A percentile compares a stretch with the other conserved stretches of the same genome.
Conservation (phyloP, 2,329 filamentous ascomycete species). For the Colletotrichum tabaci region DNA sequence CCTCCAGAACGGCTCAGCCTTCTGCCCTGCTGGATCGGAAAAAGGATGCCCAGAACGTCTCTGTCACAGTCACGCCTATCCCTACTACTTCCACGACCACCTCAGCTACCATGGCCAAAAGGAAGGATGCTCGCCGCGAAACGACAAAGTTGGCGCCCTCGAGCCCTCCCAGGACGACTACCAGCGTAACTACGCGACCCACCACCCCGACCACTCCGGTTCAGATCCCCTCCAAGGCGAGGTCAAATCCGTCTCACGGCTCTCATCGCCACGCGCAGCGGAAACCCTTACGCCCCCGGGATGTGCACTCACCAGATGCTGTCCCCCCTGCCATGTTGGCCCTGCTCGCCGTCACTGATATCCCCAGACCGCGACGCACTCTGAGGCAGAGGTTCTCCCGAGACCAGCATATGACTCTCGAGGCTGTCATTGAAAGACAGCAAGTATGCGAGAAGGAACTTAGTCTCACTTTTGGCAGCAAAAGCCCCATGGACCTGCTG, state of each 20-base stretch:
- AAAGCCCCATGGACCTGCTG: slow-evolving; percentile 71
- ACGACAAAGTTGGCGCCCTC: slow-evolving; percentile 42
- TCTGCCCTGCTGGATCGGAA: slow-evolving; percentile 41
- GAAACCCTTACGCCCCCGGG: slow-evolving; percentile 53
- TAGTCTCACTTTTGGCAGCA: slow-evolving; percentile 67
- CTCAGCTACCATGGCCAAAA: slow-evolving; percentile 43
- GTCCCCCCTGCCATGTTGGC: slow-evolving; percentile 73
- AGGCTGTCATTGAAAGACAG: slow-evolving; percentile 68
- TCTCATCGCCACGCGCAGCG: slow-evolving; percentile 57
- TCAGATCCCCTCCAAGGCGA: slow-evolving; percentile 66
- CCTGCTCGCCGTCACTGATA: slow-evolving; percentile 73
- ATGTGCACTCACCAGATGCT: slow-evolving; percentile 66
- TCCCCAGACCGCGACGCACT: slow-evolving; percentile 64
- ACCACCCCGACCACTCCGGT: slow-evolving; percentile 64
- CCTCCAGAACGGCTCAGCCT: slow-evolving; percentile 39
- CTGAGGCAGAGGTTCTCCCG: slow-evolving; percentile 46
- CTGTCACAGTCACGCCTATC: slow-evolving; percentile 42
- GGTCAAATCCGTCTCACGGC: slow-evolving; percentile 55
- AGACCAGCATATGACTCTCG: slow-evolving; percentile 63
- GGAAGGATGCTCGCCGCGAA: slow-evolving; percentile 43
- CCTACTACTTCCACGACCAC: slow-evolving; percentile 36
- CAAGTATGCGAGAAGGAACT: slow-evolving; percentile 72
- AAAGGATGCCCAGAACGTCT: slow-evolving; percentile 44
- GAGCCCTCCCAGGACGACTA: slow-evolving; percentile 43
- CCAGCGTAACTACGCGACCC: slow-evolving; percentile 42